These are phyloP conservation scores for Venturiaceae sp. DNA, from an alignment of 2,329 filamentous ascomycete genomes.

Conservation along the genomic window DNA sequence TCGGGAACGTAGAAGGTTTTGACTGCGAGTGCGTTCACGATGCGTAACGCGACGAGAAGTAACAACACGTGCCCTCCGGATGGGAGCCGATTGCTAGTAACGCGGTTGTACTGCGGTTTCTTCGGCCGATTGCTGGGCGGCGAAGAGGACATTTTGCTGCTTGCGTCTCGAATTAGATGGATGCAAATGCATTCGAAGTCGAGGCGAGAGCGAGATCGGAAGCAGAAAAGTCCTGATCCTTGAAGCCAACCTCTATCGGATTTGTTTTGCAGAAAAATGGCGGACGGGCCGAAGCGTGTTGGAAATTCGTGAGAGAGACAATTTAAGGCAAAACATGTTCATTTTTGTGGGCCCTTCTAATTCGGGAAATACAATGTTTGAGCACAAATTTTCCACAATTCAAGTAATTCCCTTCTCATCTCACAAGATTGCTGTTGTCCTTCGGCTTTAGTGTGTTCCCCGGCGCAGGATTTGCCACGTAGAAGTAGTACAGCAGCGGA, in stretches of 20 bases:
- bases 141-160: not conserved
- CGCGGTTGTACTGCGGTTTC: not conserved
- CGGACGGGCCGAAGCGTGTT: not conserved
- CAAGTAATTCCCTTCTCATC: not conserved
- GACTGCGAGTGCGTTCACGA: slow-evolving; percentile 68
- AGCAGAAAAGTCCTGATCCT: not conserved
- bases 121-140: not conserved
- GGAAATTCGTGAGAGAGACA: not conserved
- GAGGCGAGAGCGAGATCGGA: not conserved
- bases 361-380: not conserved
- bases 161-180: not conserved
- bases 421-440: not conserved
- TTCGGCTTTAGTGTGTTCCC: not conserved
- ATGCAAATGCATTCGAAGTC: not conserved
- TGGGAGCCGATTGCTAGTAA: not conserved
- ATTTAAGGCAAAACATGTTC: not conserved
- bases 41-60: slow-evolving; percentile 55
- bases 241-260: not conserved
- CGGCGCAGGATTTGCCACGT: not conserved
- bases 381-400: not conserved
- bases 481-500: not conserved
- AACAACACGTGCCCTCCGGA: slow-evolving; percentile 12
- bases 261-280: not conserved
- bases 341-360: no score
- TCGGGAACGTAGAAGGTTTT: slow-evolving; percentile 96